Evolutionary conservation across 2,329 filamentous ascomycete genomes (phyloP), one percentile per base, ranked within the genome.

Genomic region (Diaporthe longicolla): DNA sequence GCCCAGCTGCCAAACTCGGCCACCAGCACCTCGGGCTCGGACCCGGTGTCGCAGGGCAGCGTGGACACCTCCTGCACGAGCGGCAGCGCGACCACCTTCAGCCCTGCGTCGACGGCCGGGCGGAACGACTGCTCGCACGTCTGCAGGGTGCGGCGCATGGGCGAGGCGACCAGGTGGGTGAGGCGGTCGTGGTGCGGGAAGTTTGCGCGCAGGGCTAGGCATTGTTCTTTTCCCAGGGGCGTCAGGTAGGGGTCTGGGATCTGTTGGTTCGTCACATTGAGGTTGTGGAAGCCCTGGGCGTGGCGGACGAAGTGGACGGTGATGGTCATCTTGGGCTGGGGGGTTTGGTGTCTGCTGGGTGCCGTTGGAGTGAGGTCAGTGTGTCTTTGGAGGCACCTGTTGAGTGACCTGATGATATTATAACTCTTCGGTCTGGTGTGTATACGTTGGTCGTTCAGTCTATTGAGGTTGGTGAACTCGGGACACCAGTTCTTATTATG

Each of bases 181-280:
- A 97, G 85, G 52, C 87, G 83, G 76, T 86, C 84, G 80, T 93
- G 92, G 82, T 89, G 83, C 13, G 93, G 90, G 81, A 97, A 97
- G 26, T 78, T 76, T 40, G 85, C 80, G 78, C 88, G 83, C 54
- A 98, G 91, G 21, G 83, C 81, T 35, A 83, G 85, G 84, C 95
- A 97, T 87, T 98, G 95, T 76, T 90, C 79, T 80, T 92, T 87
- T 78, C 95, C 95, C n/a, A 92, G 87, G 0, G 89, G 86, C 1
- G 95, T 98, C 71, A 98, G 89, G 74, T 90, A 85, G 1, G 95
- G 95, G 80, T 98, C 95, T n/a, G 82, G 91, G 54, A 97, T 85
- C 75, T 84, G 80, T 81, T 95, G 93, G 83, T 95, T 94, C 76
- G 89, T 92, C 35, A 85, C 79, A 76, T 80, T 87, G 80, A 97